phyloP scores from a whole-genome alignment of 2,329 filamentous ascomycete species.

The Aspergillus novoparasiticus region DNA sequence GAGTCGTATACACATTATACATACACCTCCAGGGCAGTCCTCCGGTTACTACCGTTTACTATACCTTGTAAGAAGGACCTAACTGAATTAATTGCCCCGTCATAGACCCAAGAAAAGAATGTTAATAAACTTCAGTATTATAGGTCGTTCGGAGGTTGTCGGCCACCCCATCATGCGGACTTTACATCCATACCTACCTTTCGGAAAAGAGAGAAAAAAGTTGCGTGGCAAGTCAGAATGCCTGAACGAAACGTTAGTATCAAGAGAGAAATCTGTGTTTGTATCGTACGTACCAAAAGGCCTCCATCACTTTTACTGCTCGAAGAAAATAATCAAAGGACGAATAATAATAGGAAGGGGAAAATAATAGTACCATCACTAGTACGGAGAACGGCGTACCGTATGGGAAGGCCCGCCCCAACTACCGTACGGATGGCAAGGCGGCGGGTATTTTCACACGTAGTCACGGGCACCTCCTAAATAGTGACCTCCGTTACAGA shows the following conservation, averaged over 20 bases:
- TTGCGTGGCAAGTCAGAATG: background rate
- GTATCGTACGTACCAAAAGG: background rate
- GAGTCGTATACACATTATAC: background rate
- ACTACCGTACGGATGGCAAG: slow-evolving; percentile 4
- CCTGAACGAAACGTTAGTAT: background rate
- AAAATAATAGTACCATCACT: slow-evolving; percentile 20
- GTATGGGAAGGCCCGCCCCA: slow-evolving; percentile 14
- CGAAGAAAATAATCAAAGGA: slow-evolving; percentile 16
- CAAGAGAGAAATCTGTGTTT: background rate
- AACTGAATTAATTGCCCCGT: background rate
- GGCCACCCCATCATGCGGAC: background rate
- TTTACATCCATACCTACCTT: slow-evolving; percentile 2
- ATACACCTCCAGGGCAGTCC: background rate
- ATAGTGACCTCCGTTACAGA: background rate
- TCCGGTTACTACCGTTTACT: background rate
- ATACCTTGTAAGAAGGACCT: background rate
- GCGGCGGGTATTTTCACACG: background rate
- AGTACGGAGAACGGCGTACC: slow-evolving; percentile 16
- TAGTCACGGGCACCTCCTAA: slow-evolving; percentile 1
- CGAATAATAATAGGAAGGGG: slow-evolving; percentile 22
- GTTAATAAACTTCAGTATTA: background rate
- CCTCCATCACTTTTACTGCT: slow-evolving; percentile 10
- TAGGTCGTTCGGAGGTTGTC: background rate
- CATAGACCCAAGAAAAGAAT: background rate
- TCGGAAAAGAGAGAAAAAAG: background rate